Evolutionary conservation across 2,329 filamentous ascomycete genomes (phyloP).

Genomic region (Oidium heveae): DNA sequence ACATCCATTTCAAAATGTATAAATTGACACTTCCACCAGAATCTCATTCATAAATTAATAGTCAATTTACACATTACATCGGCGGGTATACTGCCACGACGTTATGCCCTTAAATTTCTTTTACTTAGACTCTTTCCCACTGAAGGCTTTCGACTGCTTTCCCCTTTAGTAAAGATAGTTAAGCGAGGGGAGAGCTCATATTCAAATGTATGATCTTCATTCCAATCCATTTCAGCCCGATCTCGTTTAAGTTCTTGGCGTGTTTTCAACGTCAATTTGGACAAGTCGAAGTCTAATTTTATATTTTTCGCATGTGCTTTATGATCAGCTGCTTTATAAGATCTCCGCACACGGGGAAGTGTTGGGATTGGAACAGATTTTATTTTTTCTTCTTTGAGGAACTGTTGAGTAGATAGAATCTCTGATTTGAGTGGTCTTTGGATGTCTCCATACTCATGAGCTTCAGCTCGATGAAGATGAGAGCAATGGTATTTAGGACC

Average conservation of each 20-base stretch:
- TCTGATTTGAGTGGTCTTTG: constrained; percentile 20
- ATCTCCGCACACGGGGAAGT: neutral
- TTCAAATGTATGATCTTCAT: neutral
- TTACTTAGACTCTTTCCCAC: too few species aligned
- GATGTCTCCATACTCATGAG: constrained; percentile 22
- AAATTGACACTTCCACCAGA: too few species aligned
- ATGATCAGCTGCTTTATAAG: neutral
- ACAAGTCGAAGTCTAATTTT: constrained; percentile 2
- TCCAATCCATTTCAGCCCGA: constrained; percentile 2
- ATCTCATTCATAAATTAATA: too few species aligned
- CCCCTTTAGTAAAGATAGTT: neutral
- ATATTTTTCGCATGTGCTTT: constrained; percentile 1
- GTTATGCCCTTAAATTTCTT: too few species aligned
- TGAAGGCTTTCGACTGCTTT: too few species aligned
- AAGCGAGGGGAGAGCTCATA: constrained; percentile 1
- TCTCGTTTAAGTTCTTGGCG: neutral
- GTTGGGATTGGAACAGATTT: neutral
- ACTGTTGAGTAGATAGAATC: constrained; percentile 21
- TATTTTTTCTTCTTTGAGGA: constrained; percentile 3
- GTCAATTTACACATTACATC: too few species aligned
- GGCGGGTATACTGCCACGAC: too few species aligned
- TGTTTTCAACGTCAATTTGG: constrained; percentile 1
- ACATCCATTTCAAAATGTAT: too few species aligned
- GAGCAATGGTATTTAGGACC: constrained; percentile 24
- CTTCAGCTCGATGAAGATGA: constrained; percentile 22